These are phyloP conservation scores for Fusarium camptoceras DNA, from an alignment of 2,329 filamentous ascomycete genomes.

Conservation along the genomic window DNA sequence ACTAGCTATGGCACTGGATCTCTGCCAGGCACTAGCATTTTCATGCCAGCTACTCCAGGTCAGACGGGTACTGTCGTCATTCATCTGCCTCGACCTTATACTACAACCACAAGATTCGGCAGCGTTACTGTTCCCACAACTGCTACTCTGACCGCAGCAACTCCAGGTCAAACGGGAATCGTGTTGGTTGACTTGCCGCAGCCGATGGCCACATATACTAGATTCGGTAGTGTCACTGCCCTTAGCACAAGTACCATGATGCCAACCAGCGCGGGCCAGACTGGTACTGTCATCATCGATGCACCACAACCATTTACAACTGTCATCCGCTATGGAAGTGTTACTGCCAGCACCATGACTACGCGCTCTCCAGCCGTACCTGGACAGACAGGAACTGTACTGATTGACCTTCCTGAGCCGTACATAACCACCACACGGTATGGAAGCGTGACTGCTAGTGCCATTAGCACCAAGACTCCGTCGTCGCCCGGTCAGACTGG, in stretches of 20 bases:
- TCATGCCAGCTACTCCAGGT: not conserved
- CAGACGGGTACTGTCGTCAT: constrained; percentile 6
- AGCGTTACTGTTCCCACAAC: not conserved
- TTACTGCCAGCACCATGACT: not conserved
- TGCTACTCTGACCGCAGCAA: not conserved
- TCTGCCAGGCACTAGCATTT: not conserved
- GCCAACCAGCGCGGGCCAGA: not conserved
- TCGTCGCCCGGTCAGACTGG: not conserved
- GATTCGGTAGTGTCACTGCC: not conserved
- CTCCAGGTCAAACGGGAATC: constrained; percentile 4
- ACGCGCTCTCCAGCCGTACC: not conserved
- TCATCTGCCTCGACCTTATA: constrained; percentile 4
- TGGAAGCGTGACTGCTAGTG: not conserved
- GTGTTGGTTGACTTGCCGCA: constrained; percentile 6
- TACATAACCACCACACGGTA: not conserved
- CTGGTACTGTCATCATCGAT: not conserved
- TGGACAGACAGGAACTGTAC: not conserved
- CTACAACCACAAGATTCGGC: not conserved
- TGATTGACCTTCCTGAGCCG: not conserved
- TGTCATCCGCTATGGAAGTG: not conserved
- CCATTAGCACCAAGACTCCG: not conserved
- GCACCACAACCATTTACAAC: not conserved
- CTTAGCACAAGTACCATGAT: constrained; percentile 1
- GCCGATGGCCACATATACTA: not conserved
- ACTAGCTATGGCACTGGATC: not conserved